These are phyloP conservation scores for Tolypocladium sp. DNA, from an alignment of 2,329 filamentous ascomycete species.

Conservation along the genomic window DNA sequence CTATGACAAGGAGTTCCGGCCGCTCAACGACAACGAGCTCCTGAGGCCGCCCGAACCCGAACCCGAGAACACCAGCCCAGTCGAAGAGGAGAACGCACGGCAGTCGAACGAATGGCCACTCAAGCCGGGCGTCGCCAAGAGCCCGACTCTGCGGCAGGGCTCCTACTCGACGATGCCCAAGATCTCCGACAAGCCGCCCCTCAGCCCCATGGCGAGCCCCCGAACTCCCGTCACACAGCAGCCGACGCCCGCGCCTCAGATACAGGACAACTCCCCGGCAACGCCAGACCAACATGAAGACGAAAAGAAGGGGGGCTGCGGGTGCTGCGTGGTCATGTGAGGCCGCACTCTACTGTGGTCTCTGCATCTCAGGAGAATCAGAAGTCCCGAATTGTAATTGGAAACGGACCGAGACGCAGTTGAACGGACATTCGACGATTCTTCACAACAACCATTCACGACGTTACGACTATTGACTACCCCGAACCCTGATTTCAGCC, in stretches of 20 bases:
- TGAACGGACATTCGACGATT: neutral
- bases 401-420: neutral
- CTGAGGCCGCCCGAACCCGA: slow-evolving; percentile 32
- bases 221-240: slow-evolving; percentile 32
- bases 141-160: slow-evolving; percentile 33
- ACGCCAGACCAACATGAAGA: slow-evolving; percentile 19
- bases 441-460: slow-evolving; percentile 11
- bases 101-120: slow-evolving; percentile 50
- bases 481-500: slow-evolving; percentile 14
- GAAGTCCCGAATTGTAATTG: neutral
- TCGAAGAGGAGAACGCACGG: slow-evolving; percentile 20
- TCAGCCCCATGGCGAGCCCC: slow-evolving; percentile 32
- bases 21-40: slow-evolving; percentile 61
- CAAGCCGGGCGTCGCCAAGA: slow-evolving; percentile 35
- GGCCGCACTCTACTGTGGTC: neutral
- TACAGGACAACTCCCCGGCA: slow-evolving; percentile 2
- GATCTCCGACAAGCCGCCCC: slow-evolving; percentile 30
- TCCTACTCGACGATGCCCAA: slow-evolving; percentile 56
- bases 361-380: neutral
- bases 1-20: slow-evolving; percentile 82
- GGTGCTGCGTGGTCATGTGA: slow-evolving; percentile 44
- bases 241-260: slow-evolving; percentile 12
- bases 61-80: slow-evolving; percentile 13
- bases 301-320: slow-evolving; percentile 34
- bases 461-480: slow-evolving; percentile 19